A percentile compares a stretch with the other conserved stretches of the same genome.
phyloP scores from a whole-genome alignment of 106 monocot species.

The Alisma plantagoaquatica region DNA sequence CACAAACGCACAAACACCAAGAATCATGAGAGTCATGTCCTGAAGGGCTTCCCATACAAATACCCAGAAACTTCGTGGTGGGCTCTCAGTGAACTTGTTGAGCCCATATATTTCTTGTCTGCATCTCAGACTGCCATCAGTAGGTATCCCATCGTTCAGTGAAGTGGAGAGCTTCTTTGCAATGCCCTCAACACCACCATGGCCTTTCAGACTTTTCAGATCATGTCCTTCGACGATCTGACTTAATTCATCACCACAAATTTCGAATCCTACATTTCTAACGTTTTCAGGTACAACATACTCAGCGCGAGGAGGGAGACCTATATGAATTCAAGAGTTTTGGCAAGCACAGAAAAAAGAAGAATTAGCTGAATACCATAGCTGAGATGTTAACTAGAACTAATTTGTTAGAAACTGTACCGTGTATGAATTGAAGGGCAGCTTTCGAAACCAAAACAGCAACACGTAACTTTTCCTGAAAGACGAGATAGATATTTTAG shows the following conservation, averaged over 20 bases:
- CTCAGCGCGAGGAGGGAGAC: too few relatives aligned
- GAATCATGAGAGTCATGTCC: slow-evolving; percentile 63
- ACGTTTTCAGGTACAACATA: slow-evolving; percentile 47
- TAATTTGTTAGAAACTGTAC: too few relatives aligned
- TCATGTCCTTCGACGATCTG: slow-evolving; percentile 51
- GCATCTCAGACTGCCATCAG: slow-evolving; percentile 9
- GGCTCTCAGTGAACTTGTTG: slow-evolving; percentile 43
- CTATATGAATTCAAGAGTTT: too few relatives aligned
- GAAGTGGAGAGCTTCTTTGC: slow-evolving; percentile 34
- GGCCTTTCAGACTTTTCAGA: slow-evolving; percentile 30
- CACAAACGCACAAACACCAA: slow-evolving; percentile 43
- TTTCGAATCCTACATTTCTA: slow-evolving; percentile 41
- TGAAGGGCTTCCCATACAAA: slow-evolving; percentile 75
- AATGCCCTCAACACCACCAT: slow-evolving; percentile 38
- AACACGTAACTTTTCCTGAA: too few relatives aligned
- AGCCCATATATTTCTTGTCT: slow-evolving; percentile 38
- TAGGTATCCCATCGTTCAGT: slow-evolving; percentile 25
- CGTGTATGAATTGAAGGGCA: too few relatives aligned
- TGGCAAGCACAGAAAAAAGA: too few relatives aligned
- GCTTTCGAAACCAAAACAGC: too few relatives aligned
- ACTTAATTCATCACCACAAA: slow-evolving; percentile 52
- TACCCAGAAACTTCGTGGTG: slow-evolving; percentile 43
- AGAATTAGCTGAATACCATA: too few relatives aligned
- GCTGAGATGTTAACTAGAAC: too few relatives aligned
- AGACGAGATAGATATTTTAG: too few relatives aligned